Conservation (phyloP, 176 grass and related monocot species). For the Juncus inflexus region DNA sequence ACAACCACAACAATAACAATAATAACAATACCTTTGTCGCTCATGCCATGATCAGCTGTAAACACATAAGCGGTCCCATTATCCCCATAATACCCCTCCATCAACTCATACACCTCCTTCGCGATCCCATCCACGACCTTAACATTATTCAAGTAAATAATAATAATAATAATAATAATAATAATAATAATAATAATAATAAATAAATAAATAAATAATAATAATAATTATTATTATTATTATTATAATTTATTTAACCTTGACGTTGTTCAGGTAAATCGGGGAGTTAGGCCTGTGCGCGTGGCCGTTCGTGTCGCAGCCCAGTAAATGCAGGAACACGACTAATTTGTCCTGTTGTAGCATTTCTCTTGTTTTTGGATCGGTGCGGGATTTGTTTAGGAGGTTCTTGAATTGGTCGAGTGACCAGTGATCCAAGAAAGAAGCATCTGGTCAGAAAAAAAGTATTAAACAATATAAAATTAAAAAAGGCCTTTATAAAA, state of each 20-base stretch:
- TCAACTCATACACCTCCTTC: conserved; percentile 75
- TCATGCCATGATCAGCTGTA: conserved; percentile 98
- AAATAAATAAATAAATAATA: too few relatives aligned
- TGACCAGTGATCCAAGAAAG: conserved; percentile 97
- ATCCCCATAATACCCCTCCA: conserved; percentile 91
- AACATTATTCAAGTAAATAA: conserved; percentile 89
- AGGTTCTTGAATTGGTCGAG: conserved; percentile 94
- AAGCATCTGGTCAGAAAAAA: conserved; percentile 65
- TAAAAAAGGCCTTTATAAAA: too few relatives aligned
- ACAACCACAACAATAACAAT: neutral
- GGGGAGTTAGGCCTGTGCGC: conserved; percentile 84
- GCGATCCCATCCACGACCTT: conserved; percentile 95
- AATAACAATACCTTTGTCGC: conserved; percentile 70
- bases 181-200: too few relatives aligned
- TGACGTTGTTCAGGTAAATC: conserved; percentile 94
- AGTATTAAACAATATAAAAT: neutral
- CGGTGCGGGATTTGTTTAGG: conserved; percentile 59
- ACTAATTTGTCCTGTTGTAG: conserved; percentile 81
- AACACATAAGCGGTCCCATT: conserved; percentile 80
- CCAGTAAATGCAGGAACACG: conserved; percentile 89
- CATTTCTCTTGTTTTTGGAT: conserved; percentile 63
- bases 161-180: too few relatives aligned
- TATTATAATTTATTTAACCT: too few relatives aligned
- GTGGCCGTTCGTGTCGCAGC: conserved; percentile 95
- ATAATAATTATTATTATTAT: too few relatives aligned